Base-by-base conservation (phyloP, 306 rosid species). In the Cotoneaster glaucophyllus region DNA sequence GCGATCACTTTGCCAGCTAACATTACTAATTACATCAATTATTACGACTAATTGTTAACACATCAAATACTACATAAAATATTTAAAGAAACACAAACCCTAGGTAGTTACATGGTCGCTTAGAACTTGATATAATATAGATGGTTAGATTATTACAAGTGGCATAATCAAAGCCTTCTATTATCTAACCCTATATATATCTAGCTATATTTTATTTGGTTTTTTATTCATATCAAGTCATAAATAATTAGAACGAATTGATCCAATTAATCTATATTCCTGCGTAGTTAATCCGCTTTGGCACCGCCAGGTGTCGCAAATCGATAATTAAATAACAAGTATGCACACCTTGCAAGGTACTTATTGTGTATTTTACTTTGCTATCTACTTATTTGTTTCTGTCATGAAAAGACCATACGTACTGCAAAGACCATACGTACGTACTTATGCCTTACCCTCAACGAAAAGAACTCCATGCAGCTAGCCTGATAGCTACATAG, bases 371-470 rank as follows among this genome's bases (percentile, higher is more conserved):
- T 28, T 5, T 19, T 50, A n/a, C 43, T 19, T 53, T 11, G 1
- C 54, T 18, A 50, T 50, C 43, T 18, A 12, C 18, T 18, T 11
- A 70, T 11, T 50, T n/a, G n/a, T 50, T 21, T 53, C 44, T 21
- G 39, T 53, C 75, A 32, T 71, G 75, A 64, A 53, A 31, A 25
- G 1, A 25, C 26, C 26, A 21, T 53, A 53, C 75, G 31, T 53
- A 53, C 54, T 1, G 37, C 6, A 26, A 25, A 54, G 31, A 26
- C 65, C 74, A 52, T 4, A 24, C 1, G 26, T 25, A 25, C 26
- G 26, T 10, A 13, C 10, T 28, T 29, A 67, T 67, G 71, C 78
- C 71, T 78, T 67, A 34, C 79, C 73, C 81, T 32, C 28, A 78
- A 78, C 76, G 78, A 75, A 83, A 63, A 54, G 63, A 57, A 22